Base-by-base conservation (phyloP, 1,284 basidiomycete genomes). In the Marasmius sp. region DNA sequence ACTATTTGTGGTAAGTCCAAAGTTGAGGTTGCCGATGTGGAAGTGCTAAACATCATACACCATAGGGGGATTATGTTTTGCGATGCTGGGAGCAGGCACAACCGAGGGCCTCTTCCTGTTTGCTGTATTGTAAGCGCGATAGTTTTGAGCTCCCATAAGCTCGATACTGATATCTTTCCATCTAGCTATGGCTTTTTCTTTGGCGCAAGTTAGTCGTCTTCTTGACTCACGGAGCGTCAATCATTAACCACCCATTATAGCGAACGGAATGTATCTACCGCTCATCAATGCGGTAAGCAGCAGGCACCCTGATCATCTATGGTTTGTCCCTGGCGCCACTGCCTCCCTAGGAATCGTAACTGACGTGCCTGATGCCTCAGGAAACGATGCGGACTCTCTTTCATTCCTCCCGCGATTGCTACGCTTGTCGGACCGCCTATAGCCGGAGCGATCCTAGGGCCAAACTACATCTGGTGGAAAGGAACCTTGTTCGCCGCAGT, bases 141-240 rank as follows among this genome's bases (percentile, higher is more conserved):
- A 55, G 38, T 55, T 47, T 38, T 38, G 12, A 8, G 37, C 6
- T 7, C 27, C 48, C 12, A 49, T 34, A n/a, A 16, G 22, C 36
- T n/a, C n/a, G 41, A 18, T 43, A 27, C n/a, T 61, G 22, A 38
- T 49, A 34, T 45, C n/a, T 16, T 34, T 7, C n/a, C 16, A 27
- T 22, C 16, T 49, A 67, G 65, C 61, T 68, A 71, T 57, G 70
- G 70, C 4, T 68, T 70, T 61, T 70, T 72, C 61, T 70, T 69
- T 27, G 70, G 66, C 33, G 65, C 67, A 5, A 65, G 69, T 69
- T 56, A 16, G 66, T 63, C 20, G 14, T 47, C 11, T 45, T 37
- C 33, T 27, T 6, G 43, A 14, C 6, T 6, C 18, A 27, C 54
- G 16, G 48, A n/a, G n/a, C 22, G 20, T 6, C 4, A 22, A 50